These are phyloP conservation scores for Rhizopus sp. DNA, from an alignment of 371 early-diverging fungal species.

Conservation along the genomic window DNA sequence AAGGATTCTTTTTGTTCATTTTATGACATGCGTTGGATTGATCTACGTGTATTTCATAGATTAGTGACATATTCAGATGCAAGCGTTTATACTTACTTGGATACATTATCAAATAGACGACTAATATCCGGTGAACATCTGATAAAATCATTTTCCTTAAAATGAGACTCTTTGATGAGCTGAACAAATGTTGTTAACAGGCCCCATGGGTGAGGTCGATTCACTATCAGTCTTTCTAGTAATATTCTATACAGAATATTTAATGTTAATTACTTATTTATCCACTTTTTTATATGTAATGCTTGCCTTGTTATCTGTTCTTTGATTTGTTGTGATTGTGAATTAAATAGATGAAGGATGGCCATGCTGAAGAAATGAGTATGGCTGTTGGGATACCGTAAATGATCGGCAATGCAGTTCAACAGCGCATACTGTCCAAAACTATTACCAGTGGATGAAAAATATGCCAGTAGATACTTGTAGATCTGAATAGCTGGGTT, in stretches of 20 bases:
- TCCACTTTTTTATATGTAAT: conserved; percentile 30
- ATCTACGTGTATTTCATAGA: background rate
- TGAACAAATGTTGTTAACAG: conserved; percentile 94
- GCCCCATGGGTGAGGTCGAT: conserved; percentile 99
- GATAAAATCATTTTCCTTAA: conserved; percentile 79
- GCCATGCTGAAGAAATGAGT: conserved; percentile 87
- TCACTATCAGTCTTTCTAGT: conserved; percentile 93
- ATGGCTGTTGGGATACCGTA: conserved; percentile 96
- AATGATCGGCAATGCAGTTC: conserved; percentile 90
- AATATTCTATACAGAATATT: conserved; percentile 62
- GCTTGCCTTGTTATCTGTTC: conserved; percentile 85
- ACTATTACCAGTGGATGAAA: background rate
- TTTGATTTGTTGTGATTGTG: conserved; percentile 64
- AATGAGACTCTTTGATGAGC: conserved; percentile 83
- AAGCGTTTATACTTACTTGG: conserved; percentile 39
- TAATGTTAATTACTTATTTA: background rate
- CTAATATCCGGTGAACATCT: conserved; percentile 67
- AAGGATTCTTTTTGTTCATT: background rate
- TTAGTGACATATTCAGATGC: no score
- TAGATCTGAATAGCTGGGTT: conserved; percentile 32
- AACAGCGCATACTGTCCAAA: conserved; percentile 81
- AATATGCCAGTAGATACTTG: conserved; percentile 27
- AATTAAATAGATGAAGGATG: conserved; percentile 77
- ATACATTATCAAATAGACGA: conserved; percentile 66
- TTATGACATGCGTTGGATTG: conserved; percentile 7